Evolutionary conservation across 2,329 filamentous ascomycete genomes (phyloP), one percentile per base, ranked within the genome.

Genomic region (Penicillium janthinellum): DNA sequence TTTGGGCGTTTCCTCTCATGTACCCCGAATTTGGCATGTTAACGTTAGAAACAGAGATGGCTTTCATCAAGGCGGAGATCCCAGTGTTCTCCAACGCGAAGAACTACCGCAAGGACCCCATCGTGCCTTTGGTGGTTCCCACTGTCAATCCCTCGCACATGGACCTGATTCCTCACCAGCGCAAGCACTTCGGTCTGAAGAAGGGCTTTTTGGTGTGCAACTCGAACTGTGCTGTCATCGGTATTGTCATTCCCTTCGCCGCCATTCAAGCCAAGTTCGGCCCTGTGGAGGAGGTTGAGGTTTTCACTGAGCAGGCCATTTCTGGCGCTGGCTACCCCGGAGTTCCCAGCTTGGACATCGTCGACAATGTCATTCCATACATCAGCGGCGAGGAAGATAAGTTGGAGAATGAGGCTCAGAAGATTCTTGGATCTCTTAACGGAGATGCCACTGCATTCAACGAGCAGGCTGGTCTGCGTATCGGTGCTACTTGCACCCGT

Each of bases 61-160:
- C 90, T 68, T 98, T 98, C 77, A 84, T 96, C 72, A 90, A 89
- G 73, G 89, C 92, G 62, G 88, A 96, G 72, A 87, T 97, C 54
- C 88, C 91, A 71, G 90, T 97, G 75, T 98, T 99, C 82, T 96
- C 92, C 71, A 99, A 98, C 78, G 93, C 95, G 54, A 97, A 97
- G 80, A 98, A 97, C 85, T 92, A 96, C 84, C 90, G 95, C 70
- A 89, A 89, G 74, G 89, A 96, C 75, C 92, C 92, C 20, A 83
- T 94, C 51, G 92, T 97, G 2, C 95, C 95, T 11, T 88, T 98
- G 72, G 90, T 98, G 65, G 93, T 98, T 8, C 95, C 95, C 1
- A 96, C 92, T 20, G 93, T 98, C 76, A 98, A 98, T 82, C 87
- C 96, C 12, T 79, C 86, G 45, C 94, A 98, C 78, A 85, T 97